These are phyloP conservation scores for Phytophthora podocarpi DNA, from an alignment of 352 stramenopile species.

Conservation along the genomic window DNA sequence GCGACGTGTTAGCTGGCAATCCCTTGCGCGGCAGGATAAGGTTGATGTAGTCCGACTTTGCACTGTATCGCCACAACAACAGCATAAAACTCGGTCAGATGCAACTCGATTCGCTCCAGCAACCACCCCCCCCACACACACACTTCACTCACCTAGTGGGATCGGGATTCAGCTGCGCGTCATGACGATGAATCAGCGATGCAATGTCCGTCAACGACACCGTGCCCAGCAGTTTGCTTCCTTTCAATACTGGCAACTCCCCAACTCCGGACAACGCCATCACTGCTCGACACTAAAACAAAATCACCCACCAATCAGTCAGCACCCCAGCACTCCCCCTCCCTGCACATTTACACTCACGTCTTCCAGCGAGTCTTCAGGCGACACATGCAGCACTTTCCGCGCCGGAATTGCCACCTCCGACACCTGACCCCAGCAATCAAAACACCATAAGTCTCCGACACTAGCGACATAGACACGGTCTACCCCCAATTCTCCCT, in stretches of 20 bases:
- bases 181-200: constrained; percentile 69
- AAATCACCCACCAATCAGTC: neutral
- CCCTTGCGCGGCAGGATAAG: constrained; percentile 84
- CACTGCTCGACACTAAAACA: constrained; percentile 67
- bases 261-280: constrained; percentile 76
- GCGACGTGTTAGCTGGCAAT: constrained; percentile 73
- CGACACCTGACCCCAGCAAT: constrained; percentile 43
- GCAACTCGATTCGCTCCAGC: neutral
- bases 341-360: constrained; percentile 36
- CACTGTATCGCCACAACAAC: constrained; percentile 39
- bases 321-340: neutral
- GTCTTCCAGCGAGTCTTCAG: constrained; percentile 73
- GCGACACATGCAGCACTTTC: constrained; percentile 81
- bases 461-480: constrained; percentile 7
- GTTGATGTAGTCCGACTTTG: constrained; percentile 92
- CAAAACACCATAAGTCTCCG: neutral
- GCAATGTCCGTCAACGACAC: constrained; percentile 85
- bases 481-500: neutral
- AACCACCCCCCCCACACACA: no score
- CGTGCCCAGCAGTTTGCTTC: constrained; percentile 71
- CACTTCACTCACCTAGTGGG: constrained; percentile 45
- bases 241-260: constrained; percentile 71
- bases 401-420: constrained; percentile 70
- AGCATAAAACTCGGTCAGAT: neutral
- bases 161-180: constrained; percentile 51